Base-by-base conservation (phyloP, 148 eudicot species). In the Spergularia marina region DNA sequence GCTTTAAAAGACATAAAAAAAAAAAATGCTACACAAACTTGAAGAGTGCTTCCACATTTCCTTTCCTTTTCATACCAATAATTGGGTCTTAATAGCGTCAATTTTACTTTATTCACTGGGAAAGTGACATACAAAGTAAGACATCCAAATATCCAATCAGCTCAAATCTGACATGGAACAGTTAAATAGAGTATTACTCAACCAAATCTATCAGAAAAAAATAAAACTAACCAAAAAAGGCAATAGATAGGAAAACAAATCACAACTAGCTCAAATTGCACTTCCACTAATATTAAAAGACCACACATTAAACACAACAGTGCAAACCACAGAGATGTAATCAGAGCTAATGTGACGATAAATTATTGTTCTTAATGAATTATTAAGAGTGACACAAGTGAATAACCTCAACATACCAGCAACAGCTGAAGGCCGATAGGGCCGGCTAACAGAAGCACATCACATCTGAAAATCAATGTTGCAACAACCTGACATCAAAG, bases 401-500 rank as follows among this genome's bases (percentile, higher is more conserved):
- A 6, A 65, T 17, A 49, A 44, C 55, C 12, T 74, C 53, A 73
- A 83, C 91, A 58, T 87, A 94, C 98, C 97, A 95, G 74, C 85
- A 95, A 83, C 70, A 95, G 91, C 77, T 88, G 88, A 71, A 95
- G 86, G 53, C 97, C 98, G 58, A 95, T 81, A 78, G 97, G 96
- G 61, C 94, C 78, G 57, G 90, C 89, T 66, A 95, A 86, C 59
- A 95, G 82, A 82, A 95, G 82, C 76, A 90, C 87, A 78, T 95
- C 98, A 68, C 98, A 95, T 84, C 98, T 84, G 85, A 95, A 95
- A 79, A 92, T 68, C 75, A 88, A 53, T 70, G 94, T 90, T 47
- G 96, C 94, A 74, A 87, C 85, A 83, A 89, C 83, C 98, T 95
- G 91, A 82, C 84, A 86, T 77, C 71, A 81, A 53, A 77, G 81